Base-by-base conservation (phyloP, 2,329 filamentous ascomycete species). In the Nigrospora osmanthi region DNA sequence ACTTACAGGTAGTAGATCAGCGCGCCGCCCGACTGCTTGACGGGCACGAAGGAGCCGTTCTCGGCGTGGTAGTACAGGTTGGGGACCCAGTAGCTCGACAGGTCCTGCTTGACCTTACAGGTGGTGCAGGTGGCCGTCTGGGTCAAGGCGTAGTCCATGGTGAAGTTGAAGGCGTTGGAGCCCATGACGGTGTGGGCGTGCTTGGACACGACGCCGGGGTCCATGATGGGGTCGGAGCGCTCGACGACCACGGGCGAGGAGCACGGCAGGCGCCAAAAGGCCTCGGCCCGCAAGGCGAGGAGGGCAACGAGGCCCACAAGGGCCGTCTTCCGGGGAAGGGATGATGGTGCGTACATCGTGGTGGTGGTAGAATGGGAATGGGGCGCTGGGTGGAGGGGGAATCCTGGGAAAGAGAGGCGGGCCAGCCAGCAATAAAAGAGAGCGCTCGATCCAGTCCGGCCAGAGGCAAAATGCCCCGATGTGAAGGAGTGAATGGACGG, bases 51-150 rank as follows among this genome's bases (percentile, higher is more conserved):
- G 44, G 67, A 75, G 12, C 80, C 80, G 54, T 81, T 75, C 37
- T 71, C 56, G 38, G 73, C 69, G 47, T 74, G 62, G 46, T 68
- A 68, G 51, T 63, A 66, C 1, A 86, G 64, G 49, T 70, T 69
- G 0, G 83, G 82, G 14, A 77, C 78, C 83, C 83, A 87, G 64
- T 87, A 87, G 55, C 79, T 83, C 45, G 76, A 83, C 46, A 76
- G 65, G 58, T 86, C 82, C 49, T 77, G 66, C 28, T 71, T 68
- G 45, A 82, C 80, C 32, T 71, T 70, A 60, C 83, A 86, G 4
- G 82, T 81, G 2, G 82, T 82, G 60, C 83, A 87, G 11, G 71
- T 71, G 2, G 78, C 75, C 19, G 59, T 59, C 45, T 69, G 65
- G n/a, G 76, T 74, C 33, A 70, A 64, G 10, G 69, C 64, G 54